Conservation (phyloP, 768 basidiomycete species). For the Pisolithus marmoratus region DNA sequence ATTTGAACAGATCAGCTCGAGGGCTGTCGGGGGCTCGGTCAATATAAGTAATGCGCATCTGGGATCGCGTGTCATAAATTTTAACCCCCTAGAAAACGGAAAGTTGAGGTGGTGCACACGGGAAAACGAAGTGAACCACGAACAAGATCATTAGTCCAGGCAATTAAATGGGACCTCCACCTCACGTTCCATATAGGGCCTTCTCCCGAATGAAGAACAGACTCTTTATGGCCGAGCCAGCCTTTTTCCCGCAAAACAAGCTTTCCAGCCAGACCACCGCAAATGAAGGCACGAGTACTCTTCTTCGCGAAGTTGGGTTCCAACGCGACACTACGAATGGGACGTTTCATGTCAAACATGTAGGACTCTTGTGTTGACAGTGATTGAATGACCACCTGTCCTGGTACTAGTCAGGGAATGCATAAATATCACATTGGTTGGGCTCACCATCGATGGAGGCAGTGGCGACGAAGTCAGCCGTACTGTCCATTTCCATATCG, state of each 20-base stretch:
- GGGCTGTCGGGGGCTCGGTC: constrained; percentile 80
- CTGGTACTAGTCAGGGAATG: constrained; percentile 52
- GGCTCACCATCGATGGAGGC: constrained; percentile 87
- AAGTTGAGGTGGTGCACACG: not conserved
- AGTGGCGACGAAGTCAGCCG: constrained; percentile 85
- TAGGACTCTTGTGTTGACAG: constrained; percentile 75
- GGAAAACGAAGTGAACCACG: constrained; percentile 19
- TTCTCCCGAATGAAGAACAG: constrained; percentile 73
- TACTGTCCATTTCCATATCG: constrained; percentile 79
- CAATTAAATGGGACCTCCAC: constrained; percentile 84
- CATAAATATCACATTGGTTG: constrained; percentile 81
- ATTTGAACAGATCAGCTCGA: constrained; percentile 92
- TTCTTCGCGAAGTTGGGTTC: constrained; percentile 87
- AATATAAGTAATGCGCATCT: constrained; percentile 77
- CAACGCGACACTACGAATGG: constrained; percentile 83
- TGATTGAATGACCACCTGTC: constrained; percentile 87
- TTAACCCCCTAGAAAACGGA: constrained; percentile 68
- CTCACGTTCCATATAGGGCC: constrained; percentile 91
- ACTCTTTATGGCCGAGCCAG: constrained; percentile 94
- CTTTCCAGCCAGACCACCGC: constrained; percentile 86
- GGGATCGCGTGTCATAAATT: constrained; percentile 79
- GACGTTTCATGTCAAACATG: constrained; percentile 85
- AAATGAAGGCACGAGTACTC: constrained; percentile 73
- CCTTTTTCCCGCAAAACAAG: constrained; percentile 90
- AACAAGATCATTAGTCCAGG: constrained; percentile 94